These are phyloP conservation scores for Wickerhamomyces chaumierensis DNA, from an alignment of 805 yeast species.

Conservation along the genomic window DNA sequence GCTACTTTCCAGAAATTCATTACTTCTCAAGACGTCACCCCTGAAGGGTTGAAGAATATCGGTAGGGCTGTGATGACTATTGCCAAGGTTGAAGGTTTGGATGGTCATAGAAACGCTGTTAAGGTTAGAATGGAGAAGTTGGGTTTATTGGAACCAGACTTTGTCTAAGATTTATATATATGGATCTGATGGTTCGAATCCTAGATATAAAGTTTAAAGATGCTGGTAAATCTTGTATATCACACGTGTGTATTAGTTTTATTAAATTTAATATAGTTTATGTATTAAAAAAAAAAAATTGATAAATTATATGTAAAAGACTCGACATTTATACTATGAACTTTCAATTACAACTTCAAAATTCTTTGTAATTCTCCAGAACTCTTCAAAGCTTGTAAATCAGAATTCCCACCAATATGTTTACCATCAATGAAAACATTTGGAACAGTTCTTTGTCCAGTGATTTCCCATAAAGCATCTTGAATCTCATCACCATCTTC, in stretches of 20 bases:
- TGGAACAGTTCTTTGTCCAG: slow-evolving; percentile 92
- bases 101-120: slow-evolving; percentile 95
- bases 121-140: slow-evolving; percentile 84
- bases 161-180: no score
- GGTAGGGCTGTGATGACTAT: slow-evolving; percentile 96
- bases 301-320: no score
- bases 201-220: no score
- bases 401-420: slow-evolving; percentile 94
- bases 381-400: slow-evolving; percentile 60
- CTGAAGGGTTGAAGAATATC: slow-evolving; percentile 73
- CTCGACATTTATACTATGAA: no score
- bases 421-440: slow-evolving; percentile 82
- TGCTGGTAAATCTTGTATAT: no score
- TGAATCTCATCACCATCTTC: slow-evolving; percentile 78
- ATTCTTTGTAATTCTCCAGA: slow-evolving; percentile 43
- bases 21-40: slow-evolving; percentile 84
- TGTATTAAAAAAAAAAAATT: no score
- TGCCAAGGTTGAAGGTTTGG: slow-evolving; percentile 94
- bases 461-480: slow-evolving; percentile 60
- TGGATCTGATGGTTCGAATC: no score
- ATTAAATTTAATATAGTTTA: no score
- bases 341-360: slow-evolving; percentile 20
- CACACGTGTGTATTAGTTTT: no score
- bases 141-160: slow-evolving; percentile 33
- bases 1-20: slow-evolving; percentile 91